phyloP scores from a whole-genome alignment of 1,284 basidiomycete genomes.

The Coriolopsis trogii region DNA sequence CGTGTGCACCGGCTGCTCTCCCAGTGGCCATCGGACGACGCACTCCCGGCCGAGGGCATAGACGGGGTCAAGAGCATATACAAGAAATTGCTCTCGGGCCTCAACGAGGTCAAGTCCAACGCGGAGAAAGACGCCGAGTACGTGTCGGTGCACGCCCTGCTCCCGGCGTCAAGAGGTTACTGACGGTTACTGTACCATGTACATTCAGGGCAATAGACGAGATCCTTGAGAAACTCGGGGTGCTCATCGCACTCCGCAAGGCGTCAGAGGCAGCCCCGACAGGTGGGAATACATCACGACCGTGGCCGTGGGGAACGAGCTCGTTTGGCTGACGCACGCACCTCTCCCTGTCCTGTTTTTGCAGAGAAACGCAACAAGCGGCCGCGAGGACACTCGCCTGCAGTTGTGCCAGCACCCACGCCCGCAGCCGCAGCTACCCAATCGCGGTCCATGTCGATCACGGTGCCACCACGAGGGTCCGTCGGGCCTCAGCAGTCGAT shows the following conservation, averaged over 20 bases:
- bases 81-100: constrained; percentile 60
- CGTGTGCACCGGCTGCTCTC: constrained; percentile 72
- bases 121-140: constrained; percentile 70
- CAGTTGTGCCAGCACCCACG: constrained; percentile 42
- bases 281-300: constrained; percentile 45
- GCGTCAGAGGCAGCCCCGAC: constrained; percentile 61
- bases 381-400: constrained; percentile 68
- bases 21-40: constrained; percentile 73
- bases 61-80: constrained; percentile 63
- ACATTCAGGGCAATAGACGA: constrained; percentile 63
- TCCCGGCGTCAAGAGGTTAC: neutral
- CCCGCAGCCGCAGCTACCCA: constrained; percentile 41
- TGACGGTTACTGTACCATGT: no score
- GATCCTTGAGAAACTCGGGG: constrained; percentile 65
- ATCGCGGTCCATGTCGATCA: constrained; percentile 46
- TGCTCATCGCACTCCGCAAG: constrained; percentile 71
- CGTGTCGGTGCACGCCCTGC: constrained; percentile 4
- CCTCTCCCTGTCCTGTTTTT: neutral
- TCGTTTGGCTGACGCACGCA: no score
- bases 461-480: constrained; percentile 57
- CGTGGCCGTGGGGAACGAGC: no score
- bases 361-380: constrained; percentile 77
- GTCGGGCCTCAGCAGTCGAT: constrained; percentile 55
- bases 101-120: constrained; percentile 61
- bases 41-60: constrained; percentile 64